Evolutionary conservation across 352 stramenopile genomes (phyloP).

Genomic region (Elongisporangium anandrum): DNA sequence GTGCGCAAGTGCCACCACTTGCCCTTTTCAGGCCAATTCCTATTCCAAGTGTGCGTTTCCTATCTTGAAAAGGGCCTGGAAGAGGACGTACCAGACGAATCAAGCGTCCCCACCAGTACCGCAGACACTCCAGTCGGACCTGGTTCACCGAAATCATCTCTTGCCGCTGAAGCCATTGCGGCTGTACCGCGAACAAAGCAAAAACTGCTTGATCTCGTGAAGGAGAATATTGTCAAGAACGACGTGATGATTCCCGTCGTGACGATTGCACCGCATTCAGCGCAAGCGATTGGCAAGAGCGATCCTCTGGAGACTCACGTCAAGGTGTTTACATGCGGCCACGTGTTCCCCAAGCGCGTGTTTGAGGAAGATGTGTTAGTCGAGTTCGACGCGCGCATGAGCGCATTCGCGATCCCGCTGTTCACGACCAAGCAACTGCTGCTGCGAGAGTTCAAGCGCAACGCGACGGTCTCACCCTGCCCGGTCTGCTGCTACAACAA

Average conservation of each 20-base stretch:
- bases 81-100: not conserved
- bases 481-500: slow-evolving; percentile 82
- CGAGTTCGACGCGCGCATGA: slow-evolving; percentile 83
- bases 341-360: slow-evolving; percentile 81
- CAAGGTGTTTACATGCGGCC: slow-evolving; percentile 80
- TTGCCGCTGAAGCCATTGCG: slow-evolving; percentile 1
- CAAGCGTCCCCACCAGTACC: not conserved
- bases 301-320: slow-evolving; percentile 84
- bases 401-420: slow-evolving; percentile 45
- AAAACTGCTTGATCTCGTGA: slow-evolving; percentile 57
- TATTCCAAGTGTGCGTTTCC: slow-evolving; percentile 69
- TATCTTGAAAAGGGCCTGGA: slow-evolving; percentile 37
- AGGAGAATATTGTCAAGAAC: slow-evolving; percentile 74
- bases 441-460: slow-evolving; percentile 56
- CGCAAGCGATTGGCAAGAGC: slow-evolving; percentile 66
- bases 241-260: slow-evolving; percentile 49
- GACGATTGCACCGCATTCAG: slow-evolving; percentile 54
- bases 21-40: slow-evolving; percentile 74
- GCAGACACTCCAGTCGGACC: not conserved
- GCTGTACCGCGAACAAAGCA: slow-evolving; percentile 12
- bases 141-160: not conserved
- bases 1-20: slow-evolving; percentile 68
- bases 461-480: slow-evolving; percentile 63
- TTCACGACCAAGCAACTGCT: slow-evolving; percentile 66
- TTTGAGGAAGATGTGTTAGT: slow-evolving; percentile 81